A percentile compares a stretch with the other conserved stretches of the same genome.
These are phyloP conservation scores for Blastobotrys ciferrii DNA, from an alignment of 1,139 yeast species.

Conservation along the genomic window DNA sequence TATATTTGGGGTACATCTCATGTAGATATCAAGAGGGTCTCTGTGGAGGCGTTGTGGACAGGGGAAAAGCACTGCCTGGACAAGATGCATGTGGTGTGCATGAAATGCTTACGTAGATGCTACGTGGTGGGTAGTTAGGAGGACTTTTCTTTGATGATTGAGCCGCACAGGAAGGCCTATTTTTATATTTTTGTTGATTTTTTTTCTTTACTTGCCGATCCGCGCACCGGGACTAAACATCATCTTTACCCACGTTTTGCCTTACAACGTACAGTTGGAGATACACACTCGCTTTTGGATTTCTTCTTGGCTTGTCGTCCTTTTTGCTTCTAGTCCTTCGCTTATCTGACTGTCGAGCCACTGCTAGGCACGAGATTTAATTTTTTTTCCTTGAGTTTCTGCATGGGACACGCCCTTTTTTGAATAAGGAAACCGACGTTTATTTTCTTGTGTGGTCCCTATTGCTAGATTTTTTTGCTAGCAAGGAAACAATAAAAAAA, in stretches of 20 bases:
- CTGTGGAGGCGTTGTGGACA: no score
- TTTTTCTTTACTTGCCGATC: not conserved
- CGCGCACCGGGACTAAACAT: not conserved
- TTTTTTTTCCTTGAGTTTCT: not conserved
- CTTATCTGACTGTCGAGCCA: not conserved
- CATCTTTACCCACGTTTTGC: not conserved
- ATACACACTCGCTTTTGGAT: not conserved
- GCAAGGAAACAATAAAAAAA: not conserved
- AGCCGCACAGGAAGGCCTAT: not conserved
- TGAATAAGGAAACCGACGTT: no score
- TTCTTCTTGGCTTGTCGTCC: not conserved
- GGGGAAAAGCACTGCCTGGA: no score
- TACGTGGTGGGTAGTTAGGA: no score
- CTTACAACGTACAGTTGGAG: not conserved
- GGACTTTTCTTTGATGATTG: no score
- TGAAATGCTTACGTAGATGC: no score
- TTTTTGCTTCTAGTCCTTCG: conserved; percentile 4
- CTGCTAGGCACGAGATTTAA: not conserved
- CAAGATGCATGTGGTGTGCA: no score
- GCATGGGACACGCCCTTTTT: not conserved
- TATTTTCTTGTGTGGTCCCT: not conserved
- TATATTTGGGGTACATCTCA: no score
- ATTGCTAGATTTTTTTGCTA: not conserved
- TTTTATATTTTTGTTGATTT: no score
- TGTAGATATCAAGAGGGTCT: no score